Evolutionary conservation across 1,284 basidiomycete genomes (phyloP), one percentile per base, ranked within the genome.

Genomic region (Marasmius fiardii): DNA sequence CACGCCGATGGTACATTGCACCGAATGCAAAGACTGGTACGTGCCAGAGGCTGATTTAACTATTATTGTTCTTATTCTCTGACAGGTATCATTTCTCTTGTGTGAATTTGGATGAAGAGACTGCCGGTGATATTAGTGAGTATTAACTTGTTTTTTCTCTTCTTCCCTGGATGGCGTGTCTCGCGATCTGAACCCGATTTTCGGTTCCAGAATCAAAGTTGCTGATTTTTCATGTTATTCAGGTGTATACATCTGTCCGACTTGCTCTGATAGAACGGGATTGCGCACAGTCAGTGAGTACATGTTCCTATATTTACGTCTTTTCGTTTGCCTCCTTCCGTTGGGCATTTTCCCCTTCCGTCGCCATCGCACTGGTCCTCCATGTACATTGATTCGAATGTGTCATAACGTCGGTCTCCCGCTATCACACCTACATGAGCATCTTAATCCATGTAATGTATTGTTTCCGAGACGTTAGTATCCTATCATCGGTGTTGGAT

Each of bases 1-100:
- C 53, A 80, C 85, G 12, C 90, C 91, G 16, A 93, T 93, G 91
- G 85, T 93, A 47, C 74, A 75, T 50, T 93, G 92, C 66, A 77
- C 80, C 21, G 74, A 77, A 52, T 93, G 91, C 68, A 75, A 76
- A 43, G 83, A 87, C 56, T 93, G 91, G 91, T 92, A 65, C 63
- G 83, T 73, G n/a, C 10, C 33, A 5, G 24, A 33, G 10, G 14
- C 5, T 16, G 21, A 6, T 34, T 14, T 10, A 18, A 12, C 31
- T 24, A 8, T 20, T 39, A 37, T 21, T 10, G 24, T 7, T 24
- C 52, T 14, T 35, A 48, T 44, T 18, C 41, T 58, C 10, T 12
- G 51, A 0, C 63, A 92, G 89, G 90, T 90, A 82, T 68, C 89
- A 92, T 69, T 91, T 92, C 61, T 71, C 70, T 24, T 92, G 89